phyloP scores from a whole-genome alignment of 2,329 filamentous ascomycete species.

The Cadophora luteo-olivacea region DNA sequence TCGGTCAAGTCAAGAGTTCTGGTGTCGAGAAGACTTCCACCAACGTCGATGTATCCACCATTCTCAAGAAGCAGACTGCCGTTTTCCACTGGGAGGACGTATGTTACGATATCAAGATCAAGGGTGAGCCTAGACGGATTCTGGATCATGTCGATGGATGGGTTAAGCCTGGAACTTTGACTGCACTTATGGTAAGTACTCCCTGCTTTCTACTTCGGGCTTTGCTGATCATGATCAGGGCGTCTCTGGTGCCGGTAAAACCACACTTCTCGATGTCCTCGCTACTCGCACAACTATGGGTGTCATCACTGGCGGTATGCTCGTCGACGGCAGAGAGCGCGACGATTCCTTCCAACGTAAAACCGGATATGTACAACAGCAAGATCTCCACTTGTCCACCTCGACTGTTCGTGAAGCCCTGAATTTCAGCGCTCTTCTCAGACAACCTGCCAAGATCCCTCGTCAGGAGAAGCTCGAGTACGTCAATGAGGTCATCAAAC shows the following conservation, averaged over 20 bases:
- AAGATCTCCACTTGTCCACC: slow-evolving; percentile 85
- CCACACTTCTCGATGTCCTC: slow-evolving; percentile 81
- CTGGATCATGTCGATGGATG: slow-evolving; percentile 73
- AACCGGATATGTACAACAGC: slow-evolving; percentile 90
- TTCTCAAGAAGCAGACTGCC: slow-evolving; percentile 38
- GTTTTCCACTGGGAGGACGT: slow-evolving; percentile 46
- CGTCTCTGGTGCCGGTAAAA: slow-evolving; percentile 75
- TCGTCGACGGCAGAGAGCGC: slow-evolving; percentile 65
- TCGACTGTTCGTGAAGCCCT: slow-evolving; percentile 88
- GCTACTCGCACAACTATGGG: slow-evolving; percentile 85
- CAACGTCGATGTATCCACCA: slow-evolving; percentile 31
- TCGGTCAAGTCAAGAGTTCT: slow-evolving; percentile 8
- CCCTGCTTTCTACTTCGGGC: background rate
- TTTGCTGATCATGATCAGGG: slow-evolving; percentile 28
- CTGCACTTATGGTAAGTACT: slow-evolving; percentile 63
- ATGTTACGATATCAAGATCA: slow-evolving; percentile 79
- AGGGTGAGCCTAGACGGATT: slow-evolving; percentile 66
- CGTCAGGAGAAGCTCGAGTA: slow-evolving; percentile 82
- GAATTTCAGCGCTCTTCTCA: slow-evolving; percentile 84
- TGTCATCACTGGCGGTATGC: slow-evolving; percentile 85
- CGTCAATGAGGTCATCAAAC: slow-evolving; percentile 87
- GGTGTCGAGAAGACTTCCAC: slow-evolving; percentile 30
- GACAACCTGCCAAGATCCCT: slow-evolving; percentile 77
- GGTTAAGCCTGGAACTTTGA: slow-evolving; percentile 74
- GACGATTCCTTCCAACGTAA: slow-evolving; percentile 82